phyloP scores from a whole-genome alignment of 495 filamentous ascomycete genomes.

The Rusavskia elegans region DNA sequence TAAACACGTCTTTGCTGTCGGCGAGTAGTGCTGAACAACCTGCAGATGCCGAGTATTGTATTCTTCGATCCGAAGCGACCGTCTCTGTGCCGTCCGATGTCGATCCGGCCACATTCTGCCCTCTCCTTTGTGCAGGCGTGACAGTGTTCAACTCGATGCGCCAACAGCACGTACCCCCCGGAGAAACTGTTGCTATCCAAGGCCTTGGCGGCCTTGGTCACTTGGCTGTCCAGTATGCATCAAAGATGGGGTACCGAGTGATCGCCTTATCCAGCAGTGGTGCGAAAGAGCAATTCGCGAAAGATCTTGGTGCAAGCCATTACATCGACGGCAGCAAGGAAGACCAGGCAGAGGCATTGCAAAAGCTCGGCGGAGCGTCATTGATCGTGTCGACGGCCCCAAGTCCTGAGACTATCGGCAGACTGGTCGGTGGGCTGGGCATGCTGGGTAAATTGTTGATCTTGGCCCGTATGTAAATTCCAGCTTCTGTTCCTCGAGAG shows the following conservation, averaged over 20 bases:
- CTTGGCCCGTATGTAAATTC: slow-evolving; percentile 27
- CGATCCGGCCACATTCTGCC: slow-evolving; percentile 40
- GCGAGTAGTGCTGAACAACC: background rate
- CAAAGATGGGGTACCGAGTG: slow-evolving; percentile 45
- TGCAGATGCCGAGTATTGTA: slow-evolving; percentile 43
- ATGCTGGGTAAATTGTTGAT: slow-evolving; percentile 39
- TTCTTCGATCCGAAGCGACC: slow-evolving; percentile 41
- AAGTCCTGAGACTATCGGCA: slow-evolving; percentile 31
- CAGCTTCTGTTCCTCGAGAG: background rate
- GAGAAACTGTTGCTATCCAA: slow-evolving; percentile 43
- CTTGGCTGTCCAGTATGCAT: slow-evolving; percentile 47
- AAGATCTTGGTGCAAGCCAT: slow-evolving; percentile 42
- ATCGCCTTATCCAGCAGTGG: slow-evolving; percentile 39
- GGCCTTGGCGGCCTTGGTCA: slow-evolving; percentile 52
- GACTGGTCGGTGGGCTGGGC: slow-evolving; percentile 33
- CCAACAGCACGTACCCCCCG: slow-evolving; percentile 34
- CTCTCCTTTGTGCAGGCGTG: slow-evolving; percentile 53
- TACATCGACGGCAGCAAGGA: slow-evolving; percentile 43
- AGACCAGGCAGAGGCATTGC: slow-evolving; percentile 32
- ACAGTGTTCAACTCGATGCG: slow-evolving; percentile 55
- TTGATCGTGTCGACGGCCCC: slow-evolving; percentile 46
- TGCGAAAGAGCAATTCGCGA: slow-evolving; percentile 41
- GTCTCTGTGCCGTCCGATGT: slow-evolving; percentile 38
- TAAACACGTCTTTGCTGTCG: background rate
- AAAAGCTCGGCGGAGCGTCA: slow-evolving; percentile 41